phyloP scores from a whole-genome alignment of 768 basidiomycete genomes.

The Dentipellis sp. region DNA sequence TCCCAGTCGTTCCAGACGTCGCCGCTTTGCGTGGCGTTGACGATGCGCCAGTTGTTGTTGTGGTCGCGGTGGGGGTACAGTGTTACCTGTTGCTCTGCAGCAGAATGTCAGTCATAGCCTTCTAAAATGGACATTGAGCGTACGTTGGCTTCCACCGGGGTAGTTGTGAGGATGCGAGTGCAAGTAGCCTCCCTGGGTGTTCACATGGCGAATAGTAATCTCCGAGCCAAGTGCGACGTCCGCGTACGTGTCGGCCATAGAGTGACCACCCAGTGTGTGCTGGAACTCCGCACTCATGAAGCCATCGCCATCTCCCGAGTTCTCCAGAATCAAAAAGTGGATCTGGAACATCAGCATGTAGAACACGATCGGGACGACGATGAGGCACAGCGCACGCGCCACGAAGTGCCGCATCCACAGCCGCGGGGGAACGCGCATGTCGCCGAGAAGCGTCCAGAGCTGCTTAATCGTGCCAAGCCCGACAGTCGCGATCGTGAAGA shows the following conservation, averaged over 20 bases:
- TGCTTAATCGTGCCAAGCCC: slow-evolving; percentile 79
- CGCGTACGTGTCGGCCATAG: slow-evolving; percentile 90
- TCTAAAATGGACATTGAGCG: slow-evolving; percentile 18
- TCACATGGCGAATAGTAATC: slow-evolving; percentile 79
- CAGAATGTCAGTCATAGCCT: not conserved
- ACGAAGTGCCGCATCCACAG: slow-evolving; percentile 79
- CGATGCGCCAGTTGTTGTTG: slow-evolving; percentile 90
- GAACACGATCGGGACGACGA: slow-evolving; percentile 73
- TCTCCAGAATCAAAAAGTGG: slow-evolving; percentile 82
- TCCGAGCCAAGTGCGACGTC: slow-evolving; percentile 83
- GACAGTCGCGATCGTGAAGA: slow-evolving; percentile 95
- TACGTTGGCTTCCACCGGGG: slow-evolving; percentile 86
- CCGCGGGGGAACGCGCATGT: slow-evolving; percentile 65
- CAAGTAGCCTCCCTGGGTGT: slow-evolving; percentile 98
- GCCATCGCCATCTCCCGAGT: slow-evolving; percentile 93
- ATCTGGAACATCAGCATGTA: slow-evolving; percentile 98
- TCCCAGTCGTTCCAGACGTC: slow-evolving; percentile 39
- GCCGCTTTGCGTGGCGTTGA: slow-evolving; percentile 56
- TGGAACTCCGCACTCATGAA: slow-evolving; percentile 99
- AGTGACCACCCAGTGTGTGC: slow-evolving; percentile 81
- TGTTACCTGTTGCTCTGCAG: slow-evolving; percentile 91
- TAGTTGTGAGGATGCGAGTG: slow-evolving; percentile 92
- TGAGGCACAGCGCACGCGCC: slow-evolving; percentile 85
- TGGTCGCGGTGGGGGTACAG: slow-evolving; percentile 97
- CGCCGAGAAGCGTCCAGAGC: slow-evolving; percentile 86